These are phyloP conservation scores for Fraxinus sp. DNA, from an alignment of 305 asterid species.

Conservation along the genomic window DNA sequence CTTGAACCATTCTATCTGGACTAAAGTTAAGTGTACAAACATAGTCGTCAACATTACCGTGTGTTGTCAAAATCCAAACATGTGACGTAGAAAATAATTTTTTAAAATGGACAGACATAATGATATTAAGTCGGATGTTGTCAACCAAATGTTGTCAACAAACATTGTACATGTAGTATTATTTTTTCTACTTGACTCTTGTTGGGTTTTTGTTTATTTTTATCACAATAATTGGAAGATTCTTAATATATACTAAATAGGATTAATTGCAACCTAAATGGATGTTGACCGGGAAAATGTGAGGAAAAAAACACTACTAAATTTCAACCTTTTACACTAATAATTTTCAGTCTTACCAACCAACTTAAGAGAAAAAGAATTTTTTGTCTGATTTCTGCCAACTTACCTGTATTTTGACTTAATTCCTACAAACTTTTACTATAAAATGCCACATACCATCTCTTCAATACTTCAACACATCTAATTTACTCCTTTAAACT, in stretches of 20 bases:
- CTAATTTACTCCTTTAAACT: neutral
- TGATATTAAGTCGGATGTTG: too few relatives aligned
- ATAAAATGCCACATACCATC: constrained; percentile 10
- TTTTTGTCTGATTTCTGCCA: neutral
- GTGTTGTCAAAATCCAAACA: too few relatives aligned
- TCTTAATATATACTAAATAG: neutral
- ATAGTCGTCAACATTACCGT: too few relatives aligned
- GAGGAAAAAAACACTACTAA: neutral
- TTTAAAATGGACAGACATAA: too few relatives aligned
- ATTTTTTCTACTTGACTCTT: neutral
- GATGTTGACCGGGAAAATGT: neutral
- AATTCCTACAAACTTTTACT: neutral
- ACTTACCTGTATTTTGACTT: neutral
- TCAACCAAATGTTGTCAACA: too few relatives aligned
- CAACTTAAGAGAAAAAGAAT: neutral
- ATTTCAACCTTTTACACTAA: neutral
- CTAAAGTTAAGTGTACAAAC: too few relatives aligned
- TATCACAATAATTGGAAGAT: neutral
- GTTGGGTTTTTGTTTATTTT: neutral
- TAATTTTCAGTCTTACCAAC: constrained; percentile 3
- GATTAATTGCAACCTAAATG: neutral
- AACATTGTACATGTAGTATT: too few relatives aligned
- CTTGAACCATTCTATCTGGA: neutral
- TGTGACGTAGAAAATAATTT: too few relatives aligned
- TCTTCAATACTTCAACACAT: constrained; percentile 11